A percentile compares a stretch with the other conserved stretches of the same genome.
Conservation (phyloP, 2,329 filamentous ascomycete genomes). For the Ophiostoma sp. region DNA sequence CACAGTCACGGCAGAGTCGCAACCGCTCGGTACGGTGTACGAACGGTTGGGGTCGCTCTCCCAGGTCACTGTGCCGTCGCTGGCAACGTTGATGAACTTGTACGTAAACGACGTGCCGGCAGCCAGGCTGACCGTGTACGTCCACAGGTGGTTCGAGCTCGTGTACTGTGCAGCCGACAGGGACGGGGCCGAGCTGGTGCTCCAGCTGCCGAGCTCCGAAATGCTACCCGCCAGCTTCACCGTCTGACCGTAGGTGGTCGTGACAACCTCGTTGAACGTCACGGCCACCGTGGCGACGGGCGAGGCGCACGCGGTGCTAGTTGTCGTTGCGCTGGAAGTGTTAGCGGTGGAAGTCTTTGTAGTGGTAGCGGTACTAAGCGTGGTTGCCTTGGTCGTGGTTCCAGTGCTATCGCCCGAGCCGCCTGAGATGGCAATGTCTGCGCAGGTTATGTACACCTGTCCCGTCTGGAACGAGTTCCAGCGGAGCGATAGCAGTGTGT, state of each 20-base stretch:
- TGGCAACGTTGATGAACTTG: slow-evolving; percentile 60
- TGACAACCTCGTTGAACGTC: slow-evolving; percentile 55
- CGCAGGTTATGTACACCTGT: neutral
- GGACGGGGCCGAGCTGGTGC: slow-evolving; percentile 47
- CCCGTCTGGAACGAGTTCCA: slow-evolving; percentile 4
- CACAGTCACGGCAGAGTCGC: slow-evolving; percentile 6
- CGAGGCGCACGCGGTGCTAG: slow-evolving; percentile 16
- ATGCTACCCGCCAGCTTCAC: slow-evolving; percentile 61
- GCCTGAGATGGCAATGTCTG: slow-evolving; percentile 1
- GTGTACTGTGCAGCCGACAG: slow-evolving; percentile 59
- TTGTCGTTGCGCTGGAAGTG: neutral
- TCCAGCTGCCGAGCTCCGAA: slow-evolving; percentile 58
- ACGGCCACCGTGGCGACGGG: slow-evolving; percentile 50
- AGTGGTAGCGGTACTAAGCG: neutral
- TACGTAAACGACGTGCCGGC: slow-evolving; percentile 57
- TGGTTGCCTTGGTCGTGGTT: slow-evolving; percentile 7
- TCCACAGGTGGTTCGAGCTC: slow-evolving; percentile 56
- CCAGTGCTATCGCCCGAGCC: neutral
- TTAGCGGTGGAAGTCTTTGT: slow-evolving; percentile 4
- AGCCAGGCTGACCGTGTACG: slow-evolving; percentile 48
- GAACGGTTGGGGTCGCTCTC: slow-evolving; percentile 55
- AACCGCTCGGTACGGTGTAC: slow-evolving; percentile 32
- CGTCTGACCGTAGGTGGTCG: slow-evolving; percentile 56
- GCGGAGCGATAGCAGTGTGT: slow-evolving; percentile 5
- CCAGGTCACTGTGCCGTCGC: slow-evolving; percentile 55